Conservation (phyloP, 139 green algal genomes). For the Chlorella sp. region DNA sequence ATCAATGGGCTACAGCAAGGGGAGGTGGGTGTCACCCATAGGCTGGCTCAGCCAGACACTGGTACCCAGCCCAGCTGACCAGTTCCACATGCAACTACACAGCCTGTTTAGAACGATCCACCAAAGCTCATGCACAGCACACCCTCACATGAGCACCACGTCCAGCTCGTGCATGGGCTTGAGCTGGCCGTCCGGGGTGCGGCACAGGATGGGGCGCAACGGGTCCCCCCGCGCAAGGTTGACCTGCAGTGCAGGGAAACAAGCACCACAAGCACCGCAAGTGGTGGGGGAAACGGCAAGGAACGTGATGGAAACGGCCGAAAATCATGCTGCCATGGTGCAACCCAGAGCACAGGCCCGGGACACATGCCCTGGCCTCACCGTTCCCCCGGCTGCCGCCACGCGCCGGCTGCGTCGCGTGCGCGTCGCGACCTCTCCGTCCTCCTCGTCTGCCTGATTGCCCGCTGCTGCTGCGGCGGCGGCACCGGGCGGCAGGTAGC, state of each 20-base stretch:
- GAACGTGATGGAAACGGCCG: too few relatives aligned
- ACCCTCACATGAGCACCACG: constrained; percentile 7
- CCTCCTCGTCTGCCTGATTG: not conserved
- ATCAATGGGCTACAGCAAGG: too few relatives aligned
- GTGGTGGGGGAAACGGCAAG: too few relatives aligned
- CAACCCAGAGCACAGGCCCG: too few relatives aligned
- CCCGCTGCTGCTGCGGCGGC: not conserved
- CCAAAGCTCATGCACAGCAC: not conserved
- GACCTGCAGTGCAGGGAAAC: not conserved
- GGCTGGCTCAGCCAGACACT: too few relatives aligned
- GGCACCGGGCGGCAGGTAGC: not conserved
- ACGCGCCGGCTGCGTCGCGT: constrained; percentile 26
- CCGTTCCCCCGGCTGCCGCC: not conserved
- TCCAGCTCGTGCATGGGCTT: constrained; percentile 54
- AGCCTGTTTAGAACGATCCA: too few relatives aligned
- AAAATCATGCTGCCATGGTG: too few relatives aligned
- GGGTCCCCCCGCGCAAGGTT: not conserved
- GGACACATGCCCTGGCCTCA: too few relatives aligned
- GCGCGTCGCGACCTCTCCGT: not conserved
- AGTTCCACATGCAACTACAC: too few relatives aligned
- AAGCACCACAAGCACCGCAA: too few relatives aligned
- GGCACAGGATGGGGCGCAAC: constrained; percentile 10
- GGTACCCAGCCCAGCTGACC: too few relatives aligned
- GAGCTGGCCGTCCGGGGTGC: not conserved
- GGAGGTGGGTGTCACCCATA: too few relatives aligned